These are phyloP conservation scores for Glycyrrhiza uralensis DNA, from an alignment of 306 rosid genomes.

Conservation along the genomic window DNA sequence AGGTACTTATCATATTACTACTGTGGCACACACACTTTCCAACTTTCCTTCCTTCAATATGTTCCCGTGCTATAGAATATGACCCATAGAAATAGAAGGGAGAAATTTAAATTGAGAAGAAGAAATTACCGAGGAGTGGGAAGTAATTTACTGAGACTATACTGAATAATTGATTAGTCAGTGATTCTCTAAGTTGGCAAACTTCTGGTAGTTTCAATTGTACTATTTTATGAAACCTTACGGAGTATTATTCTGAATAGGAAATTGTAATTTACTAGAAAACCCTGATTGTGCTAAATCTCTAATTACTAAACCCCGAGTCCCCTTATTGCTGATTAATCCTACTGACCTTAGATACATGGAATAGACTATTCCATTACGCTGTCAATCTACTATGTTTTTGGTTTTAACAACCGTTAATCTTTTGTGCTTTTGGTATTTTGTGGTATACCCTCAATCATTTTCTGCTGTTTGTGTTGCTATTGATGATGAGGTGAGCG, in stretches of 20 bases:
- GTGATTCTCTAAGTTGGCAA: neutral
- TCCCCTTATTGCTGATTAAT: neutral
- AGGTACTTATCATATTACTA: too few relatives aligned
- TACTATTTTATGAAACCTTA: neutral
- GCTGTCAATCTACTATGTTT: neutral
- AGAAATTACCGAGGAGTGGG: neutral
- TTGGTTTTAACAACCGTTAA: neutral
- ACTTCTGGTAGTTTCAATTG: neutral
- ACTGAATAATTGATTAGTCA: neutral
- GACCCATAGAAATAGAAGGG: neutral
- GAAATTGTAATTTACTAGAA: neutral
- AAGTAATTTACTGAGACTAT: neutral
- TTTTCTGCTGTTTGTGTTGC: neutral
- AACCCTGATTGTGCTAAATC: neutral
- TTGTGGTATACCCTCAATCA: neutral
- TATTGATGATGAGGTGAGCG: neutral
- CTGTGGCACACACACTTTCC: neutral
- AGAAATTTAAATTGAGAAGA: neutral
- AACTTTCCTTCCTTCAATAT: neutral
- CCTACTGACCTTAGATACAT: neutral
- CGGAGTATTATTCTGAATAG: neutral
- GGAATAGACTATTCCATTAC: neutral
- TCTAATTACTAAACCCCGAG: neutral
- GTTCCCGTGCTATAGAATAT: slow-evolving; percentile 8
- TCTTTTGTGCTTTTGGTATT: neutral